phyloP scores from a whole-genome alignment of 208 protist species.

The Leptomonas pyrrhocoris region DNA sequence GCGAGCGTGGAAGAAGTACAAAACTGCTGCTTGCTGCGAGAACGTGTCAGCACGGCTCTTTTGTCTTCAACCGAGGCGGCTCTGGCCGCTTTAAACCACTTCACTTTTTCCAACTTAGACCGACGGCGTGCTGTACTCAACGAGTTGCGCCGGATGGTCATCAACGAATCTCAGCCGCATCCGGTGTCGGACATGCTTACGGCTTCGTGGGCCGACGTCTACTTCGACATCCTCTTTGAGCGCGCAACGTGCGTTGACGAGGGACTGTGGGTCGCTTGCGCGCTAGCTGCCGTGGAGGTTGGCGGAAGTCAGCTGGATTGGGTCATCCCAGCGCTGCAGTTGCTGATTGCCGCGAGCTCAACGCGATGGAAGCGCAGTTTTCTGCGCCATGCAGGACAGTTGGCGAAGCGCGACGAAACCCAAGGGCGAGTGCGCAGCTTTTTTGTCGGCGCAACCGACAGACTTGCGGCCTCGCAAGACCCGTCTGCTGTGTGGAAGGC shows the following conservation, averaged over 20 bases:
- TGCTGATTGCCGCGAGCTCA: constrained; percentile 29
- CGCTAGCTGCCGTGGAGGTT: constrained; percentile 10
- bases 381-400: constrained; percentile 7
- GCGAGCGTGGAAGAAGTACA: background rate
- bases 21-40: constrained; percentile 9
- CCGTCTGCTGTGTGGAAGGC: constrained; percentile 23
- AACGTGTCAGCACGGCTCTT: constrained; percentile 5
- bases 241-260: constrained; percentile 30
- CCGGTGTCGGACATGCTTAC: background rate
- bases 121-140: constrained; percentile 21
- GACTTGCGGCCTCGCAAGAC: constrained; percentile 2
- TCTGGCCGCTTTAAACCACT: constrained; percentile 25
- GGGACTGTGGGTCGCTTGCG: constrained; percentile 28
- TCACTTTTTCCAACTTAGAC: constrained; percentile 15
- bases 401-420: constrained; percentile 11
- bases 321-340: constrained; percentile 20
- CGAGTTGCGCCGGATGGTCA: constrained; percentile 2
- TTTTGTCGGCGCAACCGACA: constrained; percentile 17
- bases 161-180: background rate
- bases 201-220: constrained; percentile 16
- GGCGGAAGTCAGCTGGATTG: background rate
- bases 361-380: constrained; percentile 27
- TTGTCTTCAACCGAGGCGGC: constrained; percentile 15
- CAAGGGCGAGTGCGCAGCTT: constrained; percentile 22
- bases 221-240: constrained; percentile 36